Base-by-base conservation (phyloP, 495 filamentous ascomycete species). In the Tricharina praecox region DNA sequence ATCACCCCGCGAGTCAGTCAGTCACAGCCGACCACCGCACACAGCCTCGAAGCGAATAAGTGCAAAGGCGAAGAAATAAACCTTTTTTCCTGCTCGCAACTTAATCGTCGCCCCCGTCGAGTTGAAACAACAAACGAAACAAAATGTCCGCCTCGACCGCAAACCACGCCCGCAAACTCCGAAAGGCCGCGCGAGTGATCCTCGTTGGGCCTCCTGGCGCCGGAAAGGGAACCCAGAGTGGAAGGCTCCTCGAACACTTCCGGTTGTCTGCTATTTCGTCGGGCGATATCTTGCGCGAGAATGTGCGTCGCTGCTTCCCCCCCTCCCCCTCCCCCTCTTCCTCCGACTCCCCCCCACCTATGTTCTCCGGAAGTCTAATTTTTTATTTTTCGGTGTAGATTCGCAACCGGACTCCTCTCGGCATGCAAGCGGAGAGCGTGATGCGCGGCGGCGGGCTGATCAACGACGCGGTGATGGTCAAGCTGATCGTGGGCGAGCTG, bases 151-250 rank as follows among this genome's bases (percentile, higher is more conserved):
- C 43, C 43, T n/a, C 43, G 5, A 18, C 43, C n/a, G n/a, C 43
- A 10, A 23, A 15, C 19, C 9, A 24, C 23, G 9, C 25, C 30
- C 8, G 8, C 30, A 66, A 75, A 66, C 78, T 92, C 56, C 74
- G 73, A 48, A 77, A 73, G 62, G 88, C 90, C 30, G 90, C 92
- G 15, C 81, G 90, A 25, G 77, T 97, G 44, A 96, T 97, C 62
- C 75, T 97, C 47, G 75, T 97, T 51, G 90, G 90, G 43, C 86
- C 90, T n/a, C 90, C 90, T 0, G 90, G 82, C 4, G 71, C 74
- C 3, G 90, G 90, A 44, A 97, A 97, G 65, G 90, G 90, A 25
- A 97, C 90, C 13, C 90, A 97, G 61, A 82, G 85, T 23, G 84
- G 93, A 58, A 73, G 90, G 35, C 67, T 97, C 35, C 75, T 95